phyloP scores from a whole-genome alignment of 768 basidiomycete genomes.

The Leucocoprinus birnbaumii region DNA sequence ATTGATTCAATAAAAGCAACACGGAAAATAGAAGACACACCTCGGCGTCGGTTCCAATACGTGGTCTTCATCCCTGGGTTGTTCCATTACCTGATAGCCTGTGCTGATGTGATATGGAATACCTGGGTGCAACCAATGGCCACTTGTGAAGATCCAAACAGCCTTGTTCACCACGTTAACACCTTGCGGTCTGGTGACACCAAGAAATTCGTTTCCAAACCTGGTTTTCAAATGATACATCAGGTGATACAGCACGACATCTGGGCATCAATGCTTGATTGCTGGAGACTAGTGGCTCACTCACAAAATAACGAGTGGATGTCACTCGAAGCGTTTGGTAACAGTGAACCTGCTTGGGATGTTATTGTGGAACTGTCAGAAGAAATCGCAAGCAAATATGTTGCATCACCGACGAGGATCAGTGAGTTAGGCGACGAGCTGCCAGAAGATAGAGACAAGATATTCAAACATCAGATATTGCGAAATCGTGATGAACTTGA shows the following conservation, averaged over 20 bases:
- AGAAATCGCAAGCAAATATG: too few species aligned
- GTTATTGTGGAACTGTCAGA: too few species aligned
- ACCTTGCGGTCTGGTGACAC: conserved; percentile 19
- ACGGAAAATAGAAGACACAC: neutral
- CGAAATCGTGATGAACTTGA: neutral
- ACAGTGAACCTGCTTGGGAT: too few species aligned
- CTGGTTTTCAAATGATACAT: conserved; percentile 25
- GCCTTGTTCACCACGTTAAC: neutral
- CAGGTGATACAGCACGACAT: conserved; percentile 23
- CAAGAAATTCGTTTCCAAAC: conserved; percentile 20
- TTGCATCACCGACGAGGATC: too few species aligned
- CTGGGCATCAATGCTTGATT: conserved; percentile 17
- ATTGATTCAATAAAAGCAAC: neutral
- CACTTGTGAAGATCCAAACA: neutral
- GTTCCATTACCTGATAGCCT: conserved; percentile 18
- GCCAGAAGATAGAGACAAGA: neutral
- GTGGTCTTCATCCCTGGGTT: conserved; percentile 11
- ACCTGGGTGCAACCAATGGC: conserved; percentile 10
- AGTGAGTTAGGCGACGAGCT: neutral
- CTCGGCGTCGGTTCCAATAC: conserved; percentile 9
- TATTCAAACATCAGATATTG: neutral
- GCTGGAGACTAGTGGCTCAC: conserved; percentile 13
- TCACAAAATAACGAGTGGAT: too few species aligned
- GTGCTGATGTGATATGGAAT: conserved; percentile 12
- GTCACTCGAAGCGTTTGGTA: too few species aligned